These are phyloP conservation scores for Trametes punicea DNA, from an alignment of 768 basidiomycete genomes.

Conservation along the genomic window DNA sequence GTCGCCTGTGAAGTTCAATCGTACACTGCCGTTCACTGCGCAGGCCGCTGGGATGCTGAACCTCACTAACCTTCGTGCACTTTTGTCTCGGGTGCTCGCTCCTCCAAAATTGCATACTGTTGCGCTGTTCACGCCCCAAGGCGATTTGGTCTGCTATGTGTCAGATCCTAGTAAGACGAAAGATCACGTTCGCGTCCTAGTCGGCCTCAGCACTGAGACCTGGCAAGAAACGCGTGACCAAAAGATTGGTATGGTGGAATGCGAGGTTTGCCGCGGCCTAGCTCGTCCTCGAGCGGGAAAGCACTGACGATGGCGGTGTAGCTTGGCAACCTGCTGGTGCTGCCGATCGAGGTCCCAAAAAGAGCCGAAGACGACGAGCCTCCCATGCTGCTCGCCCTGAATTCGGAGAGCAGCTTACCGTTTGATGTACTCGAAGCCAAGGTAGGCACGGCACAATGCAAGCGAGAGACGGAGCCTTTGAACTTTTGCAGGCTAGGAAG, in stretches of 20 bases:
- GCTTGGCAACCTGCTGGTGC: slow-evolving; percentile 69
- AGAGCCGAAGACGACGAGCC: slow-evolving; percentile 40
- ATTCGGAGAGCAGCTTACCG: slow-evolving; percentile 54
- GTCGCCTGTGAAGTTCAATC: neutral
- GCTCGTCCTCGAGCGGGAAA: neutral
- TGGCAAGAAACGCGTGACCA: slow-evolving; percentile 74
- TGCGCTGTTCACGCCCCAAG: slow-evolving; percentile 67
- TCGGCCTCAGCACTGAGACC: slow-evolving; percentile 68
- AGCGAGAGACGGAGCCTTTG: too few species aligned
- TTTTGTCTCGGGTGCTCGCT: slow-evolving; percentile 60
- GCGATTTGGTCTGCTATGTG: slow-evolving; percentile 68
- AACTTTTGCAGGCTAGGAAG: slow-evolving; percentile 20
- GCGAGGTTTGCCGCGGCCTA: slow-evolving; percentile 52
- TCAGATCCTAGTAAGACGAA: slow-evolving; percentile 54
- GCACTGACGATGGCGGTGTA: slow-evolving; percentile 25
- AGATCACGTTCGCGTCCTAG: slow-evolving; percentile 70
- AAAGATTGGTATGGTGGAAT: slow-evolving; percentile 70
- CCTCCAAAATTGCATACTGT: slow-evolving; percentile 67
- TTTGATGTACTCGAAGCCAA: slow-evolving; percentile 66
- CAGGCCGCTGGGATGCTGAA: slow-evolving; percentile 54
- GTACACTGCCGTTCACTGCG: neutral
- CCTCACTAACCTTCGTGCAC: slow-evolving; percentile 61
- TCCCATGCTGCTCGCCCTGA: slow-evolving; percentile 67
- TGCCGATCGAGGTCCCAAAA: slow-evolving; percentile 51
- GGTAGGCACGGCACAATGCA: slow-evolving; percentile 38